Evolutionary conservation across 495 filamentous ascomycete genomes (phyloP), one percentile per base, ranked within the genome.

Genomic region (Penicillium bovifimosum): DNA sequence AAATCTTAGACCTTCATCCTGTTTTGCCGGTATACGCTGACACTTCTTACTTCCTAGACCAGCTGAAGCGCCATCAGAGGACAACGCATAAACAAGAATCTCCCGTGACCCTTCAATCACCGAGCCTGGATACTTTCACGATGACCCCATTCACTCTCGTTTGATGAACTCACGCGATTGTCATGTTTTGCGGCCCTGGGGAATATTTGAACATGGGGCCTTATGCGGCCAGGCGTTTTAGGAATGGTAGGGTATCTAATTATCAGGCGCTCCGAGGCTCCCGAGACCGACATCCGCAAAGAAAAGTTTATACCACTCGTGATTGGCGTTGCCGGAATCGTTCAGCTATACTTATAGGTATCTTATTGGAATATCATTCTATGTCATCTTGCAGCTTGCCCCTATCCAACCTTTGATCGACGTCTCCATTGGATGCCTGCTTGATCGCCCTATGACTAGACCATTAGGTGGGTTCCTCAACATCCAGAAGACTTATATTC

Each of bases 31-130:
- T 45, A 18, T 27, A 9, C 45, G 18, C 55, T 57, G 8, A 57
- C 50, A 8, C 5, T 40, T 20, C 16, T 29, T 16, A 11, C 8
- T 7, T 6, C 52, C 35, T 14, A 76, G 74, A 76, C 27, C 74
- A 76, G 69, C 52, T 76, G 5, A 76, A 76, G 55, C 74, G 74
- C 28, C 74, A 76, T 47, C 61, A 71, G 36, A 64, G 63, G 39
- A 70, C 71, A 17, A 76, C 72, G 0, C 74, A 76, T 47, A 75
- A 74, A 60, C 47, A 58, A 26, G 70, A 71, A 13, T 14, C 50
- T 5, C 40, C 41, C 24, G 50, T 56, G 7, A 52, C 52, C 0
- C 50, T 61, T 14, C 57, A 62, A 24, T 74, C 66, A 6, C 66
- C 66, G 8, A 48, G 59, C 31, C 47, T 56, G 2, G 64, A 69